Percentiles rank a stretch among this genome's conserved stretches.
These are phyloP conservation scores for Metschnikowia sp. DNA, from an alignment of 805 yeast genomes.

Conservation along the genomic window DNA sequence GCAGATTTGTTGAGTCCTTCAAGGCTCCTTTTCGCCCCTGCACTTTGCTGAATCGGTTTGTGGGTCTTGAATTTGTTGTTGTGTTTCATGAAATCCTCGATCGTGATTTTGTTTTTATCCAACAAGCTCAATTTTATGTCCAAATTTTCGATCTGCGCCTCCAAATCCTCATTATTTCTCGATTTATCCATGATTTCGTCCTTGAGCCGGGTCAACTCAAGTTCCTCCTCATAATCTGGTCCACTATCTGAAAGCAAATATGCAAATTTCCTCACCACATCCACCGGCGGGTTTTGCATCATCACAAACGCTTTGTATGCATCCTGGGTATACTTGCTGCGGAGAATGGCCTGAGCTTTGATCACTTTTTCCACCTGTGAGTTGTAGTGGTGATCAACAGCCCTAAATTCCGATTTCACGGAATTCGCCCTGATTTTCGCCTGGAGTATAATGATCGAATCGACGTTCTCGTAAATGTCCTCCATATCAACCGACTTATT, in stretches of 20 bases:
- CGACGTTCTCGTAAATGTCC: constrained; percentile 45
- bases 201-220: constrained; percentile 61
- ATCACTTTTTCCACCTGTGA: constrained; percentile 57
- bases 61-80: constrained; percentile 31
- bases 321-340: constrained; percentile 61
- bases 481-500: constrained; percentile 51
- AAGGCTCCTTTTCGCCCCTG: constrained; percentile 20
- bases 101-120: constrained; percentile 72
- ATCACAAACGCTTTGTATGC: constrained; percentile 73
- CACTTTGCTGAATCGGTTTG: constrained; percentile 18
- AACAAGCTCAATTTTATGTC: constrained; percentile 76
- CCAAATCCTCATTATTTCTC: constrained; percentile 66
- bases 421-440: constrained; percentile 48
- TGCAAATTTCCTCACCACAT: constrained; percentile 74
- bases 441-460: constrained; percentile 48
- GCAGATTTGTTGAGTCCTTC: constrained; percentile 39
- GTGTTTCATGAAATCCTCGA: constrained; percentile 63
- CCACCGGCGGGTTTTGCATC: constrained; percentile 71
- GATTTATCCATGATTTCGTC: constrained; percentile 69
- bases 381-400: constrained; percentile 46
- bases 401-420: constrained; percentile 34
- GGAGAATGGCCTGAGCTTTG: constrained; percentile 69
- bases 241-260: constrained; percentile 70
- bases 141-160: constrained; percentile 69
- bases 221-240: constrained; percentile 71